phyloP scores from a whole-genome alignment of 2,329 filamentous ascomycete species.

The Pseudopithomyces maydicus region DNA sequence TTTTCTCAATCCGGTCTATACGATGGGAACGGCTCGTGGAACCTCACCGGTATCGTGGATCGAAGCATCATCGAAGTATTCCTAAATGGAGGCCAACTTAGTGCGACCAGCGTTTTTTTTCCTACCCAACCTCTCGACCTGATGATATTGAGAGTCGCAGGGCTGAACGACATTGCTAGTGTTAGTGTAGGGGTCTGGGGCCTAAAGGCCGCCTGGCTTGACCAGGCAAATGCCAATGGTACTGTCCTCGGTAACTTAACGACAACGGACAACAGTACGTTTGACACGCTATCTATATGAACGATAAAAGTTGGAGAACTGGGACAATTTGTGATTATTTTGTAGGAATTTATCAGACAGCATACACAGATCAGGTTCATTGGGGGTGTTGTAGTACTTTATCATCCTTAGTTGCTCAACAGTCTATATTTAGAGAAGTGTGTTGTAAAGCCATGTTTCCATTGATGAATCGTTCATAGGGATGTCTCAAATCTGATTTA shows the following conservation, averaged over 20 bases:
- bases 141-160: conserved; percentile 38
- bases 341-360: neutral
- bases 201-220: conserved; percentile 46
- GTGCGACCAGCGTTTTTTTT: conserved; percentile 59
- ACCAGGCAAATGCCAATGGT: conserved; percentile 29
- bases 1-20: conserved; percentile 48
- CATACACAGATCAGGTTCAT: no score
- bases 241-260: conserved; percentile 45
- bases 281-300: neutral
- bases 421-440: no score
- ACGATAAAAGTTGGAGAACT: neutral
- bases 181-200: conserved; percentile 49
- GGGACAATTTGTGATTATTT: no score
- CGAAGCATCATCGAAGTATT: conserved; percentile 62
- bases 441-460: no score
- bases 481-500: no score
- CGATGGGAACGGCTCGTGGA: conserved; percentile 39
- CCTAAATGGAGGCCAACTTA: conserved; percentile 56
- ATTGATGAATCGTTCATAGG: no score
- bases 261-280: neutral
- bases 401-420: no score
- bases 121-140: conserved; percentile 50
- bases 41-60: conserved; percentile 59
- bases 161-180: conserved; percentile 40
- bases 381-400: no score